phyloP scores from a whole-genome alignment of 2,329 filamentous ascomycete species.

The Leptographium lundbergii region DNA sequence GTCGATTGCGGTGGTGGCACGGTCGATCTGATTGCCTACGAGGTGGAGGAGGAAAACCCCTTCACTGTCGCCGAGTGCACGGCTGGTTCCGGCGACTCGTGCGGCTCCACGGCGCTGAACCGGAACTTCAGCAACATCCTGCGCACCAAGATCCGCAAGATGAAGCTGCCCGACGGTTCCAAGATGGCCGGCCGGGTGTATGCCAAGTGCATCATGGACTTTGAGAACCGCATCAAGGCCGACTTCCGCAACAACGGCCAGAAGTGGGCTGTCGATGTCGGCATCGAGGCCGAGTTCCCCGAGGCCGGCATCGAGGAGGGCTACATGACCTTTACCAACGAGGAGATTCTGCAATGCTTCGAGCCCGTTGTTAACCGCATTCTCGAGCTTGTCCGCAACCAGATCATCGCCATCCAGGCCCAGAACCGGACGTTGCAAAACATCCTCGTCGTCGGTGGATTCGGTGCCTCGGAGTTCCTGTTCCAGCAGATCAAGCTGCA shows the following conservation, averaged over 20 bases:
- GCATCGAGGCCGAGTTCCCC: constrained; percentile 95
- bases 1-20: constrained; percentile 98
- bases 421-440: constrained; percentile 92
- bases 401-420: constrained; percentile 97
- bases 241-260: constrained; percentile 99
- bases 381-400: constrained; percentile 87
- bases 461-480: constrained; percentile 95
- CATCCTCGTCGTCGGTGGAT: constrained; percentile 92
- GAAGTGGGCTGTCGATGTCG: constrained; percentile 98
- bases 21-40: constrained; percentile 96
- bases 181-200: constrained; percentile 97
- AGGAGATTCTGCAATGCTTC: constrained; percentile 97
- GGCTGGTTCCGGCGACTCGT: constrained; percentile 91
- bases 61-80: constrained; percentile 97
- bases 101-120: constrained; percentile 95
- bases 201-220: constrained; percentile 99
- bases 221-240: constrained; percentile 98
- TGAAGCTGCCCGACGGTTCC: constrained; percentile 95
- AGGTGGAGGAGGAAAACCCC: constrained; percentile 93
- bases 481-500: constrained; percentile 99
- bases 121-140: constrained; percentile 97
- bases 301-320: constrained; percentile 97
- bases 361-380: constrained; percentile 97
- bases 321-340: constrained; percentile 99
- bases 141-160: constrained; percentile 94